phyloP scores from a whole-genome alignment of 2,329 filamentous ascomycete species.

The Monosporascus sp. region DNA sequence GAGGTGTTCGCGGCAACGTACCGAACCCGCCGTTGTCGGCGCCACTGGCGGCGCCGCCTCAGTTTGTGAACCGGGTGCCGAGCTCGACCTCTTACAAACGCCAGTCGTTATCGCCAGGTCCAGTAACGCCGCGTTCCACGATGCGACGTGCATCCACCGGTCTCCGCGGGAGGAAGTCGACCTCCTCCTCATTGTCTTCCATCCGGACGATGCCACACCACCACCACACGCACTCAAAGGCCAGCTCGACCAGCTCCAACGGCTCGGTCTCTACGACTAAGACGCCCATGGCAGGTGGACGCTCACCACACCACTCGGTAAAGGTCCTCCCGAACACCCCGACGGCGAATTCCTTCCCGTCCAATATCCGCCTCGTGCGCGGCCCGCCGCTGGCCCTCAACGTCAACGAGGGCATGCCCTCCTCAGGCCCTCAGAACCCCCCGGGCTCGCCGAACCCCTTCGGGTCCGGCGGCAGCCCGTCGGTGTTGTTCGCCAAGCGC shows the following conservation, averaged over 20 bases:
- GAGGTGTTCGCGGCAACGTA: constrained; percentile 14
- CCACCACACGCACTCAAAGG: constrained; percentile 84
- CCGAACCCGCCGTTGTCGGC: constrained; percentile 22
- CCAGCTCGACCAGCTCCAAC: constrained; percentile 84
- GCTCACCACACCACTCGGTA: constrained; percentile 82
- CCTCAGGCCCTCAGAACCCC: constrained; percentile 27
- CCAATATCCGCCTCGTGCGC: constrained; percentile 78
- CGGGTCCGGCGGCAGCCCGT: constrained; percentile 41
- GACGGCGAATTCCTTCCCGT: constrained; percentile 68
- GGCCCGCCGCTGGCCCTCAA: constrained; percentile 46
- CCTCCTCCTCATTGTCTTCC: constrained; percentile 89
- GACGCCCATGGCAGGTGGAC: constrained; percentile 55
- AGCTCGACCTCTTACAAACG: constrained; percentile 53
- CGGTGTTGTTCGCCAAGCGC: constrained; percentile 70
- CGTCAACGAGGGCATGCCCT: constrained; percentile 55
- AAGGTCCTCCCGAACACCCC: constrained; percentile 94
- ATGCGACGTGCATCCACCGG: constrained; percentile 79
- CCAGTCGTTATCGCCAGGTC: constrained; percentile 79
- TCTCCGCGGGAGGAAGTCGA: constrained; percentile 87
- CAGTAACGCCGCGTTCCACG: constrained; percentile 80
- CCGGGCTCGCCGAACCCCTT: constrained; percentile 54
- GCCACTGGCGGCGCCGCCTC: constrained; percentile 22
- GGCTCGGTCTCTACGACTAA: constrained; percentile 66
- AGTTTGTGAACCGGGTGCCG: constrained; percentile 28
- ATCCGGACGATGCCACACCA: constrained; percentile 83